These are phyloP conservation scores for Fusarium haematococcum DNA, from an alignment of 2,329 filamentous ascomycete genomes.

Conservation along the genomic window DNA sequence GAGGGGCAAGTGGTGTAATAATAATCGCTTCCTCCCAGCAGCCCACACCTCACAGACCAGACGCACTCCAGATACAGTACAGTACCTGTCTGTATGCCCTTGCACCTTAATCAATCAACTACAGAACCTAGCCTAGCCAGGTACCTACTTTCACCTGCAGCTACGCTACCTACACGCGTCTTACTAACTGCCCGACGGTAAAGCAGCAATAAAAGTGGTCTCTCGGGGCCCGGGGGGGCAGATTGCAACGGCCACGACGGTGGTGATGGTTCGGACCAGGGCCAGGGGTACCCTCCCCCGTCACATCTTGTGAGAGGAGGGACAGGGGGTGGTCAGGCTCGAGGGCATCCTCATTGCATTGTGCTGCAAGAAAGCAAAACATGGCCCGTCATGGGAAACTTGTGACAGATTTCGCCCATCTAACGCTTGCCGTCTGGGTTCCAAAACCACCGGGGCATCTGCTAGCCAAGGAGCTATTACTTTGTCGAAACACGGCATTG, in stretches of 20 bases:
- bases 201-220: conserved; percentile 20
- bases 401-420: conserved; percentile 20
- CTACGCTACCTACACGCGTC: not conserved
- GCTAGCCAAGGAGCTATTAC: conserved; percentile 2
- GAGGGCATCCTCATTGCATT: not conserved
- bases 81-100: conserved; percentile 4
- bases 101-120: conserved; percentile 15
- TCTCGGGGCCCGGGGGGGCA: conserved; percentile 26
- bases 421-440: conserved; percentile 32
- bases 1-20: conserved; percentile 44
- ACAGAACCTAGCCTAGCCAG: conserved; percentile 10
- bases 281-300: conserved; percentile 20
- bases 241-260: conserved; percentile 47
- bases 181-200: not conserved
- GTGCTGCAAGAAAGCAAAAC: conserved; percentile 31
- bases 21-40: conserved; percentile 1
- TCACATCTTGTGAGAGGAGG: conserved; percentile 29
- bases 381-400: conserved; percentile 21
- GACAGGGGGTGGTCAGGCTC: not conserved
- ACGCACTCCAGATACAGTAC: conserved; percentile 18
- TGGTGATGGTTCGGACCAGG: conserved; percentile 44
- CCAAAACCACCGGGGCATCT: conserved; percentile 27
- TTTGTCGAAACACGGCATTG: not conserved
- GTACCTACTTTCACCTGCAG: not conserved
- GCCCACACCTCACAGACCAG: not conserved